Evolutionary conservation across 495 filamentous ascomycete species (phyloP).

Genomic region (Xylaria longipes): DNA sequence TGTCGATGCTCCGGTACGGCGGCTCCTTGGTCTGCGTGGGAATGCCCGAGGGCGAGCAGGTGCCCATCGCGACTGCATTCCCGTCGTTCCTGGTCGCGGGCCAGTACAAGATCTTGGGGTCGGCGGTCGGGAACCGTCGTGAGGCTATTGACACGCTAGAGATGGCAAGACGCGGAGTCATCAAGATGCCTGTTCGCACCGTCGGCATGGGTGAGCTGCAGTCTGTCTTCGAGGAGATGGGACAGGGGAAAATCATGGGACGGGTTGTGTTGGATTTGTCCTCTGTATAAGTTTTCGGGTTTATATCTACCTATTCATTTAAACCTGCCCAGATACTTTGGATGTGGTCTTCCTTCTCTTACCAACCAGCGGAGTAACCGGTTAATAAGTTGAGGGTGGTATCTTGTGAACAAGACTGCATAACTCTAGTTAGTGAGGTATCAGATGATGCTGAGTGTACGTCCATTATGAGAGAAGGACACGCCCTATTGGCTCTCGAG

Average conservation of each 20-base stretch:
- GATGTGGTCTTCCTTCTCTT: neutral
- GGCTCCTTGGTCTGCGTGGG: constrained; percentile 71
- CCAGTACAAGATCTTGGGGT: constrained; percentile 64
- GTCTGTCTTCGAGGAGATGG: constrained; percentile 66
- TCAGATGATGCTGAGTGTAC: neutral
- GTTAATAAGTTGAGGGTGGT: neutral
- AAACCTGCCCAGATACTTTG: neutral
- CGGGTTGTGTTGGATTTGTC: constrained; percentile 64
- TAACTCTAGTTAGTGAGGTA: neutral
- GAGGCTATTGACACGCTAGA: constrained; percentile 73
- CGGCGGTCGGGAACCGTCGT: constrained; percentile 66
- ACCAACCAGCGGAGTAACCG: neutral
- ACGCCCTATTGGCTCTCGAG: neutral
- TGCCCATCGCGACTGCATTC: constrained; percentile 62
- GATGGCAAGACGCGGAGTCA: constrained; percentile 65
- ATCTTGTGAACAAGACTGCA: neutral
- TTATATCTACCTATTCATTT: neutral
- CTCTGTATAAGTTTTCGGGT: neutral
- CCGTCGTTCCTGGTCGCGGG: constrained; percentile 59
- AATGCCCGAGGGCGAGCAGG: constrained; percentile 65
- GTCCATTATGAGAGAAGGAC: neutral
- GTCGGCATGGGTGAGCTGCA: constrained; percentile 70
- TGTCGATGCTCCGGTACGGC: constrained; percentile 66
- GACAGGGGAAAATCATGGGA: constrained; percentile 61
- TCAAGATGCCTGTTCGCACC: constrained; percentile 63